A percentile compares a stretch with the other conserved stretches of the same genome.
These are phyloP conservation scores for Fusarium sp. DNA, from an alignment of 2,329 filamentous ascomycete genomes.

Conservation along the genomic window DNA sequence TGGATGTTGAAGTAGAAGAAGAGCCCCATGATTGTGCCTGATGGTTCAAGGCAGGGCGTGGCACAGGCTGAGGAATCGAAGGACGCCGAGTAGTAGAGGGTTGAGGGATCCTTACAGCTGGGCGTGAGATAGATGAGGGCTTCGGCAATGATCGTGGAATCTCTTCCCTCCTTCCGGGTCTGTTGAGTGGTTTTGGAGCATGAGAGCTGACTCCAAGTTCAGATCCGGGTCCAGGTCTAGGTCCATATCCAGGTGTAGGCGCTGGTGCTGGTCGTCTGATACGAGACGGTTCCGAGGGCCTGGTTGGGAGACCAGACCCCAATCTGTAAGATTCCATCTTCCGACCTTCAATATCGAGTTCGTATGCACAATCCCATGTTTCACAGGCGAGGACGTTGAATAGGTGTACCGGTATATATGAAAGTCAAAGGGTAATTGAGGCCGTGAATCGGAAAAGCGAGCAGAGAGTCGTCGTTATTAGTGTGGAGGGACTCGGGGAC, in stretches of 20 bases:
- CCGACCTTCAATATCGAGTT: constrained; percentile 47
- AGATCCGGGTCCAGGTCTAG: constrained; percentile 25
- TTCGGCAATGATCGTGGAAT: constrained; percentile 35
- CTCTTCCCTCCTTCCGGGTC: constrained; percentile 43
- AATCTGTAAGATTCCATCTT: constrained; percentile 60
- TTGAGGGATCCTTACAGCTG: constrained; percentile 44
- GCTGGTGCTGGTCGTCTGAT: constrained; percentile 49
- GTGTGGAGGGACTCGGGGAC: constrained; percentile 40
- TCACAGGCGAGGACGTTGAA: constrained; percentile 16
- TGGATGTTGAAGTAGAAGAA: constrained; percentile 52
- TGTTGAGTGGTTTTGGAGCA: constrained; percentile 45
- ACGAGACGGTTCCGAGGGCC: constrained; percentile 55
- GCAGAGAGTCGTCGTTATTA: constrained; percentile 48
- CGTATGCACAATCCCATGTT: constrained; percentile 42
- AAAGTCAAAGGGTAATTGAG: constrained; percentile 25
- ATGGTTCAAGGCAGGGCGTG: constrained; percentile 52
- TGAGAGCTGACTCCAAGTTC: constrained; percentile 39
- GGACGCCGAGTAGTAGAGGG: constrained; percentile 42
- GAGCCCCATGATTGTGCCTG: constrained; percentile 61
- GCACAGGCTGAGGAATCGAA: constrained; percentile 44
- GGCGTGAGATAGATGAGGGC: constrained; percentile 34
- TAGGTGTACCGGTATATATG: constrained; percentile 30
- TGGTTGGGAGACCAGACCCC: constrained; percentile 57
- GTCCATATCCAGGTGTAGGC: constrained; percentile 11
- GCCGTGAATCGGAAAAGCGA: constrained; percentile 40